Conservation (phyloP, 2,329 filamentous ascomycete genomes). For the Aureobasidium sp. region DNA sequence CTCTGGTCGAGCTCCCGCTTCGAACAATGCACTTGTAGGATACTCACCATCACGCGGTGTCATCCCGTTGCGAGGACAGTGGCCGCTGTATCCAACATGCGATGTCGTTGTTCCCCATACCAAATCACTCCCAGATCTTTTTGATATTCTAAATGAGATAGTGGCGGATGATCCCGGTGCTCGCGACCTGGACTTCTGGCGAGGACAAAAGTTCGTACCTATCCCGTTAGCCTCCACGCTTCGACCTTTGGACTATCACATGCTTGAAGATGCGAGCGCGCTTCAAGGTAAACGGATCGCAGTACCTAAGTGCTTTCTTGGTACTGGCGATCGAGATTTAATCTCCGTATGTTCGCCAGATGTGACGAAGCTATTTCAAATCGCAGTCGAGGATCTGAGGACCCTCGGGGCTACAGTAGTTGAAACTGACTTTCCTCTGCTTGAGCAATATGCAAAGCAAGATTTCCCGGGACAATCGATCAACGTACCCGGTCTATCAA, state of each 20-base stretch:
- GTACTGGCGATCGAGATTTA: too few species aligned
- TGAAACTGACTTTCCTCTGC: neutral
- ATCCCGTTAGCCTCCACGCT: conserved; percentile 29
- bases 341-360: too few species aligned
- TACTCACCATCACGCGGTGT: conserved; percentile 51
- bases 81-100: conserved; percentile 51
- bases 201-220: conserved; percentile 42
- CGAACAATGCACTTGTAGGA: conserved; percentile 49
- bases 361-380: too few species aligned
- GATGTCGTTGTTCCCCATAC: conserved; percentile 51
- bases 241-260: neutral
- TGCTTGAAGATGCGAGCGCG: neutral
- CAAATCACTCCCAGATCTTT: conserved; percentile 44
- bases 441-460: neutral
- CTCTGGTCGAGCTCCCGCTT: conserved; percentile 50
- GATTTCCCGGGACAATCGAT: neutral
- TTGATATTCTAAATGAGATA: conserved; percentile 45
- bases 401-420: neutral
- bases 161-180: conserved; percentile 36
- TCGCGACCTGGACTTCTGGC: conserved; percentile 47
- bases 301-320: neutral
- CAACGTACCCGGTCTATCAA: neutral
- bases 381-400: too few species aligned
- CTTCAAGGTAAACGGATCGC: neutral
- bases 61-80: conserved; percentile 46